These are phyloP conservation scores for Halenospora varia DNA, from an alignment of 495 filamentous ascomycete genomes.

Conservation along the genomic window DNA sequence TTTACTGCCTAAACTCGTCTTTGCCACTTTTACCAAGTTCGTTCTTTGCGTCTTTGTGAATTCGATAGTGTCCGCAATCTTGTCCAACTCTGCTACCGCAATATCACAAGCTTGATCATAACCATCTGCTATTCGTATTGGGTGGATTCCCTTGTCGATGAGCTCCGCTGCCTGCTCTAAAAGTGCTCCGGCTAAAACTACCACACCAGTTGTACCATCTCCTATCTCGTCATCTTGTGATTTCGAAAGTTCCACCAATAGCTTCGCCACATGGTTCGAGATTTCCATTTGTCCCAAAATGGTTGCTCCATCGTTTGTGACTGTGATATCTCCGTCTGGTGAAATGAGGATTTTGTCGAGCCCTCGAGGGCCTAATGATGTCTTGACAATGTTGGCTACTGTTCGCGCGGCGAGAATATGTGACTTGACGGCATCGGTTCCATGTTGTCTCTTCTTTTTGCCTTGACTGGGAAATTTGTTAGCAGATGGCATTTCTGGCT, in stretches of 20 bases:
- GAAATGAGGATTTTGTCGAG: conserved; percentile 99
- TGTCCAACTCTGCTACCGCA: conserved; percentile 84
- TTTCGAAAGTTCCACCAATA: conserved; percentile 96
- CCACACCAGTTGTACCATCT: conserved; percentile 96
- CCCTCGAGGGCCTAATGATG: conserved; percentile 90
- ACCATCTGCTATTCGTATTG: conserved; percentile 95
- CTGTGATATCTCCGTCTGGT: conserved; percentile 97
- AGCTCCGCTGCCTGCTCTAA: conserved; percentile 97
- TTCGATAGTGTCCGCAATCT: conserved; percentile 84
- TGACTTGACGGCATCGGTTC: conserved; percentile 93
- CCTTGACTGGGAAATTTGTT: conserved; percentile 62
- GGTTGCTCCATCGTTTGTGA: conserved; percentile 98
- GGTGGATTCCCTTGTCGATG: conserved; percentile 99
- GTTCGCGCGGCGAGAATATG: conserved; percentile 96
- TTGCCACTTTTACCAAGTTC: conserved; percentile 89
- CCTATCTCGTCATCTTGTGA: conserved; percentile 99
- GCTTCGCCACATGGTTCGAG: conserved; percentile 94
- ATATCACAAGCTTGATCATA: conserved; percentile 98
- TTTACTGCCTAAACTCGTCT: conserved; percentile 96
- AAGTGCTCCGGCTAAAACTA: conserved; percentile 91
- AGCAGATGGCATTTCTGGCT: conserved; percentile 14
- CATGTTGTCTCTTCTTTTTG: conserved; percentile 95
- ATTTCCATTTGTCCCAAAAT: conserved; percentile 99
- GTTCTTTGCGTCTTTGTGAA: conserved; percentile 72
- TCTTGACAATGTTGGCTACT: conserved; percentile 95